phyloP scores from a whole-genome alignment of 768 basidiomycete genomes.

The Lactarius tabidus region DNA sequence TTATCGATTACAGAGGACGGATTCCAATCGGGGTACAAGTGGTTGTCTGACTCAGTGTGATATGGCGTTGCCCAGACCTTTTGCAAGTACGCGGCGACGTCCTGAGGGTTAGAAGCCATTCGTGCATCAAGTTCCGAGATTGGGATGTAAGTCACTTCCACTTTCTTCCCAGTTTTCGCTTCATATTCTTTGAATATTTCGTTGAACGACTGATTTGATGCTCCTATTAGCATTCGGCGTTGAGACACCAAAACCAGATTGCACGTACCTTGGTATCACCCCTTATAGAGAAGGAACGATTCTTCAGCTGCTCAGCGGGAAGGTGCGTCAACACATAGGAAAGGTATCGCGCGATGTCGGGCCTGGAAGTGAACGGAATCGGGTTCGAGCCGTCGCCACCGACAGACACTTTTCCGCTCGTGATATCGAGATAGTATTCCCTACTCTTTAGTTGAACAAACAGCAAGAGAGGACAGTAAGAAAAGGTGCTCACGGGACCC shows the following conservation, averaged over 20 bases:
- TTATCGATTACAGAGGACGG: too few relatives aligned
- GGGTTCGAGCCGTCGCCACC: slow-evolving; percentile 20
- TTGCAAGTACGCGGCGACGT: slow-evolving; percentile 4
- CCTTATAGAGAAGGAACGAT: slow-evolving; percentile 8
- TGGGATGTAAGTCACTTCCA: slow-evolving; percentile 24
- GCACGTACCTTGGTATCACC: slow-evolving; percentile 18
- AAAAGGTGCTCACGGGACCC: slow-evolving; percentile 4
- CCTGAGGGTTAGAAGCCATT: slow-evolving; percentile 12
- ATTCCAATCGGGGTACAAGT: too few relatives aligned
- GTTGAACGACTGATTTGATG: slow-evolving; percentile 18
- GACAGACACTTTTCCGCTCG: slow-evolving; percentile 21
- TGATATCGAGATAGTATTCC: slow-evolving; percentile 14
- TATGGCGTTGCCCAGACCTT: slow-evolving; percentile 10
- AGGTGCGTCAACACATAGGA: slow-evolving; percentile 23
- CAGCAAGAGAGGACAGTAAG: not conserved
- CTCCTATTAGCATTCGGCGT: not conserved
- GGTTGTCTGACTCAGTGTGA: too few relatives aligned
- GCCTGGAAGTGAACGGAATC: slow-evolving; percentile 23
- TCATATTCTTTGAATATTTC: slow-evolving; percentile 24
- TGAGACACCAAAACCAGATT: not conserved
- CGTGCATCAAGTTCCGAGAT: slow-evolving; percentile 16
- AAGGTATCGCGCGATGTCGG: slow-evolving; percentile 27
- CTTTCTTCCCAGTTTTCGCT: slow-evolving; percentile 21
- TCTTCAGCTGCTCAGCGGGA: slow-evolving; percentile 14
- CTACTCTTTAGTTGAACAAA: not conserved